Base-by-base conservation (phyloP, 2,329 filamentous ascomycete species). In the Ophiostoma novo-ulmi region DNA sequence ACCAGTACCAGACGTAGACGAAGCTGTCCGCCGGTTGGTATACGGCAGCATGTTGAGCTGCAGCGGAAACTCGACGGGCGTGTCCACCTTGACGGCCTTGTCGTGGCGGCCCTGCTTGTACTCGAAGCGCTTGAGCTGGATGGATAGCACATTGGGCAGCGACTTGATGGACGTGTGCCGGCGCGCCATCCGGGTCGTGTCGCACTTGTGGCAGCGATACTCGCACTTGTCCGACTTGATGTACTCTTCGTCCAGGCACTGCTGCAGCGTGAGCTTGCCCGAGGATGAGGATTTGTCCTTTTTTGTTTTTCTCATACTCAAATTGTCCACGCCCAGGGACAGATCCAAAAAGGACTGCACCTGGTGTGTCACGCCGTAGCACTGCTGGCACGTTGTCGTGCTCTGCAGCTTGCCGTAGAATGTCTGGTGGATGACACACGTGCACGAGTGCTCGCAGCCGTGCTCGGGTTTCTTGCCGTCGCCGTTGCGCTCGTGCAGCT, bases 361-460 rank as follows among this genome's bases (percentile, higher is more conserved):
- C 0, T 93, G 90, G 73, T 91, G 90, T 1, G 92, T 97, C 31
- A 90, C 87, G 74, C 93, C 94, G 71, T 89, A 85, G 80, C 94
- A 98, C 75, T 90, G 91, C 77, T 93, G 90, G 80, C 94, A 99
- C 22, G 92, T 97, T 55, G 97, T 94, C 26, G 91, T 94, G 77
- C 90, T 95, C 76, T 92, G 91, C 72, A 96, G 87, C 78, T 96
- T 94, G 72, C 95, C 95, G 78, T 94, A 97, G 77, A 97, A 97
- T 0, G 92, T 94, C 77, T 94, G 91, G 78, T 98, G 95, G 75
- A 98, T 91, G 76, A 98, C 92, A 80, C 94, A 99, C 72, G 89
- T 87, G 82, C 95, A 98, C 75, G 81, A 86, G 76, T 87, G 85
- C 76, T 88, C 86, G 73, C 84, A 87, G 73, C 82, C 85, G 68